Conservation (phyloP, 2,329 filamentous ascomycete species). For the Tolypocladium tropicale region DNA sequence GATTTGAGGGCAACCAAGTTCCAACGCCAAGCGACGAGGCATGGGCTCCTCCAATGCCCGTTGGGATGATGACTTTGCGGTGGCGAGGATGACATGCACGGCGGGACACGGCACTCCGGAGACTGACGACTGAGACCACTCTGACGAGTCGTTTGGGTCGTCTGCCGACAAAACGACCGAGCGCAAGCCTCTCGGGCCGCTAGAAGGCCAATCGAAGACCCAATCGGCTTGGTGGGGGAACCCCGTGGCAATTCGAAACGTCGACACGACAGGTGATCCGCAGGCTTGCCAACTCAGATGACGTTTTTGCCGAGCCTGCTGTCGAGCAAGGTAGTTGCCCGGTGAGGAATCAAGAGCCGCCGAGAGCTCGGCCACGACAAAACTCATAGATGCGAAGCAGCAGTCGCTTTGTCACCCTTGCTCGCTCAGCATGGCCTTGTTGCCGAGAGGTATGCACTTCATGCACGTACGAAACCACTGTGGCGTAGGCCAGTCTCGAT, state of each 20-base stretch:
- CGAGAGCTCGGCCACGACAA: no score
- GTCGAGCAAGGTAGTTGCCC: background rate
- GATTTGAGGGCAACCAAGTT: no score
- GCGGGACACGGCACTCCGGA: background rate
- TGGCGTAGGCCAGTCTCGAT: background rate
- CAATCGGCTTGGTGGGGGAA: background rate
- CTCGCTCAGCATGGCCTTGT: no score
- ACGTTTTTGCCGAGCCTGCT: background rate
- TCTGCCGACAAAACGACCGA: background rate
- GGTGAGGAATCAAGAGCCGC: background rate
- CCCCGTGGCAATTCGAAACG: background rate
- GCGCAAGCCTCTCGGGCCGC: background rate
- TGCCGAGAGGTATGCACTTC: no score
- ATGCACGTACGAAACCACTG: background rate
- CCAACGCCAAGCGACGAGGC: background rate
- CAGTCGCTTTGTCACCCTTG: no score
- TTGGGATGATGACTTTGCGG: background rate
- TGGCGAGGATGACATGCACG: background rate
- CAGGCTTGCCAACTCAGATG: background rate
- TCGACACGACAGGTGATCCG: background rate
- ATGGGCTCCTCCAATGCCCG: background rate
- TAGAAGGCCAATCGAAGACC: conserved; percentile 1
- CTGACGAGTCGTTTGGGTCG: background rate
- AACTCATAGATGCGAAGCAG: background rate
- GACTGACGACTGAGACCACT: background rate